Evolutionary conservation across 2,329 filamentous ascomycete species (phyloP).

Genomic region (Immersiporthe knoxdaviesiana): DNA sequence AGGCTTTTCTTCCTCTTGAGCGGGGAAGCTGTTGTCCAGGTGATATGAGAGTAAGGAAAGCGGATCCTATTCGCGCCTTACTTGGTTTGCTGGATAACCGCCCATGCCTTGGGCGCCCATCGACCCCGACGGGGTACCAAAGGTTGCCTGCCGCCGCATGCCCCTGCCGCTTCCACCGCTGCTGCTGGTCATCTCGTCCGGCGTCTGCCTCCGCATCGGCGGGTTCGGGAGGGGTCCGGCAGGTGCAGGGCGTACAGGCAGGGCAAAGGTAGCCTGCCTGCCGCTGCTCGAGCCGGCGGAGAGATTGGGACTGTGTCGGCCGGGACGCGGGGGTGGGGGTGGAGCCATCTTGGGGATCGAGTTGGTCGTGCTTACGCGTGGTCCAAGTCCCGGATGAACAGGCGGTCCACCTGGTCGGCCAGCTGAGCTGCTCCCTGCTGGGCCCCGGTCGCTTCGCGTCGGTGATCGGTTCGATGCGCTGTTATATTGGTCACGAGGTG

Average conservation of each 20-base stretch:
- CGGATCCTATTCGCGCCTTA: slow-evolving; percentile 36
- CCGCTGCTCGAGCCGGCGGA: slow-evolving; percentile 46
- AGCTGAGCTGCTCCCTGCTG: slow-evolving; percentile 43
- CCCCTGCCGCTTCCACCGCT: slow-evolving; percentile 40
- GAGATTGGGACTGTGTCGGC: slow-evolving; percentile 32
- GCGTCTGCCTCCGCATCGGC: slow-evolving; percentile 60
- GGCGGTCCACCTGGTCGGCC: slow-evolving; percentile 50
- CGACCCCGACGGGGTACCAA: slow-evolving; percentile 51
- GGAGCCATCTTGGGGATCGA: slow-evolving; percentile 54
- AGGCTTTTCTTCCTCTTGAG: not conserved
- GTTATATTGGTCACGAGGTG: slow-evolving; percentile 54
- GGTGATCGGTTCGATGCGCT: slow-evolving; percentile 55
- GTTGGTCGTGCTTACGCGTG: slow-evolving; percentile 55
- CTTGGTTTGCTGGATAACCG: slow-evolving; percentile 37
- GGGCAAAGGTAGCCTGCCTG: slow-evolving; percentile 57
- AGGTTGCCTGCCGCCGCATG: slow-evolving; percentile 56
- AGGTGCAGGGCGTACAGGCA: slow-evolving; percentile 68
- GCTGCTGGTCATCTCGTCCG: slow-evolving; percentile 53
- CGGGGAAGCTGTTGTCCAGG: not conserved
- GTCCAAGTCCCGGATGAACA: slow-evolving; percentile 57
- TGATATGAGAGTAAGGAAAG: slow-evolving; percentile 24
- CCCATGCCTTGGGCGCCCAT: slow-evolving; percentile 35
- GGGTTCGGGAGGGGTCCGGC: slow-evolving; percentile 62
- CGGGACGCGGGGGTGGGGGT: slow-evolving; percentile 33
- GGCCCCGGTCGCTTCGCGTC: slow-evolving; percentile 49